phyloP scores from a whole-genome alignment of 139 green algal species.

The Zygnema circumcarinatum region DNA sequence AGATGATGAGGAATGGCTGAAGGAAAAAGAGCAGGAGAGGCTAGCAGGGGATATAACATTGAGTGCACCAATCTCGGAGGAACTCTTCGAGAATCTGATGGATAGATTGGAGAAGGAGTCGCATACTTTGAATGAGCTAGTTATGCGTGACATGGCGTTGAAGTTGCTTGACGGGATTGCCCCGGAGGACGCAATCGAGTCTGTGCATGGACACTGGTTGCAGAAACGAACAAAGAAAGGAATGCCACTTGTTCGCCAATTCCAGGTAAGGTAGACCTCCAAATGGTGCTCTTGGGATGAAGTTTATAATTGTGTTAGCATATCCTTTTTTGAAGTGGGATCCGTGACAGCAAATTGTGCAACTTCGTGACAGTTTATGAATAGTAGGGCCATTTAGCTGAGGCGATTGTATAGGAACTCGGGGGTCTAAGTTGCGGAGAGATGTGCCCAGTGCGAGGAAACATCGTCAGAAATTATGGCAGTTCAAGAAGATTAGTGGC shows the following conservation, averaged over 20 bases:
- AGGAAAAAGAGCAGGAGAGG: not conserved
- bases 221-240: constrained; percentile 25
- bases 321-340: no score
- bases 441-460: no score
- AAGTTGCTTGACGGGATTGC: not conserved
- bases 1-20: constrained; percentile 48
- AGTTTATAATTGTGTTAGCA: no score
- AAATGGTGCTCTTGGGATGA: no score
- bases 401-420: no score
- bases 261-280: constrained; percentile 56
- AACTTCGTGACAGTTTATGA: no score
- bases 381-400: no score
- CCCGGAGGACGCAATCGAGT: not conserved
- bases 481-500: no score
- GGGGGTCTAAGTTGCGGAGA: no score
- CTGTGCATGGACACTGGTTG: constrained; percentile 37
- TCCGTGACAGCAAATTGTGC: no score
- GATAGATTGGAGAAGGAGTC: constrained; percentile 51
- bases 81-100: constrained; percentile 49
- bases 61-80: constrained; percentile 7
- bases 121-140: constrained; percentile 2
- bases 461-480: no score
- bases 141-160: not conserved
- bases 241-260: constrained; percentile 48
- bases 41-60: not conserved